phyloP scores from a whole-genome alignment of 2,329 filamentous ascomycete species.

The Cytospora leucostoma region DNA sequence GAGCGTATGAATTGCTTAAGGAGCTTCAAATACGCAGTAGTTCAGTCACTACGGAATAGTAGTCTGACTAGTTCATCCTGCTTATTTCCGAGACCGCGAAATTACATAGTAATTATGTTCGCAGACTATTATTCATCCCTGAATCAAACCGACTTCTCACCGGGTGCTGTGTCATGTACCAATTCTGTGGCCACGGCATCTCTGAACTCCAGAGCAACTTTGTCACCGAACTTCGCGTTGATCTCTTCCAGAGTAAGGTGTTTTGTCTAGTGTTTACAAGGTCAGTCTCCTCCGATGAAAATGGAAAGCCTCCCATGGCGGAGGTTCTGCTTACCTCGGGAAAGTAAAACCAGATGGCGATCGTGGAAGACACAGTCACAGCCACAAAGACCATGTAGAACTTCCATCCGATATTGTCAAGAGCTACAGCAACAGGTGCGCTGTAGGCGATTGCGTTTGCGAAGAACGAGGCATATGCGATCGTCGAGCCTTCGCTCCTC shows the following conservation, averaged over 20 bases:
- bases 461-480: constrained; percentile 33
- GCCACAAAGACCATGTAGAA: constrained; percentile 36
- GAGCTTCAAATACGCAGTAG: not conserved
- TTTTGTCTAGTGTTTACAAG: constrained; percentile 30
- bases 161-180: not conserved
- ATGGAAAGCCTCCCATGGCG: not conserved
- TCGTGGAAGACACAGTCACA: constrained; percentile 32
- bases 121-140: not conserved
- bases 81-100: not conserved
- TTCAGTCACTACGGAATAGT: not conserved
- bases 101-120: not conserved
- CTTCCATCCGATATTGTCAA: constrained; percentile 36
- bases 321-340: constrained; percentile 27
- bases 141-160: not conserved
- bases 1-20: not conserved
- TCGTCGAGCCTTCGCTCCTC: constrained; percentile 30
- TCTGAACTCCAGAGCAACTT: constrained; percentile 28
- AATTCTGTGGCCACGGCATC: not conserved
- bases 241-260: constrained; percentile 38
- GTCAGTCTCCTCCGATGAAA: not conserved
- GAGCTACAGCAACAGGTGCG: constrained; percentile 25
- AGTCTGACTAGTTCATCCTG: no score
- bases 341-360: constrained; percentile 32
- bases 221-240: constrained; percentile 35
- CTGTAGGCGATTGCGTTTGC: constrained; percentile 31